These are phyloP conservation scores for Pseudocercospora fuligena DNA, from an alignment of 2,329 filamentous ascomycete species.

Conservation along the genomic window DNA sequence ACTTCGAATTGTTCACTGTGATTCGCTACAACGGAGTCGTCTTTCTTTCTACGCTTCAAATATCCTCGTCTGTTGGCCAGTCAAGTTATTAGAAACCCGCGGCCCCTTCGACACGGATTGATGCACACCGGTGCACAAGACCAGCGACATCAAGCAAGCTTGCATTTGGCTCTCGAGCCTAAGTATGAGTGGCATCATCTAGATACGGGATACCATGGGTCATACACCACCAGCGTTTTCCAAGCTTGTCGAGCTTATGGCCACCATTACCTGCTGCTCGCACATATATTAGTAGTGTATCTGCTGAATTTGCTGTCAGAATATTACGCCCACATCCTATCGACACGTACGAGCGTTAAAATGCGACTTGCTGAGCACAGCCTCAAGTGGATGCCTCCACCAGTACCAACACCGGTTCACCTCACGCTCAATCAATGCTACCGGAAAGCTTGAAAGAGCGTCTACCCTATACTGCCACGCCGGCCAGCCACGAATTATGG, in stretches of 20 bases:
- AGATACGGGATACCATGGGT: neutral
- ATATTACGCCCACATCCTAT: neutral
- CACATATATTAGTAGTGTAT: neutral
- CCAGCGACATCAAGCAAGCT: neutral
- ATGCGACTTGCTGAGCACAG: neutral
- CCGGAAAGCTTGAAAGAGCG: neutral
- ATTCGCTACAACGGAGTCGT: neutral
- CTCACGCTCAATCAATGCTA: neutral
- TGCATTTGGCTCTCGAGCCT: neutral
- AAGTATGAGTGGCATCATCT: neutral
- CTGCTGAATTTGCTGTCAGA: neutral
- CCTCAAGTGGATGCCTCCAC: neutral
- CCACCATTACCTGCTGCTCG: neutral
- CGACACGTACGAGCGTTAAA: neutral
- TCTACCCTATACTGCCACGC: neutral
- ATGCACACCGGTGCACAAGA: neutral
- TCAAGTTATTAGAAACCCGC: neutral
- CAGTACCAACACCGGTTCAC: neutral
- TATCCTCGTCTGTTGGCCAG: neutral
- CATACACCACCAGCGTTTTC: neutral
- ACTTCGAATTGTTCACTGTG: neutral
- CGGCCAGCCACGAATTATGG: neutral
- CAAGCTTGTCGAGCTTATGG: neutral
- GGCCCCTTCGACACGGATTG: neutral
- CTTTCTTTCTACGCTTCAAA: neutral